Base-by-base conservation (phyloP, 1,139 yeast genomes). In the Kodamaea suecica region DNA sequence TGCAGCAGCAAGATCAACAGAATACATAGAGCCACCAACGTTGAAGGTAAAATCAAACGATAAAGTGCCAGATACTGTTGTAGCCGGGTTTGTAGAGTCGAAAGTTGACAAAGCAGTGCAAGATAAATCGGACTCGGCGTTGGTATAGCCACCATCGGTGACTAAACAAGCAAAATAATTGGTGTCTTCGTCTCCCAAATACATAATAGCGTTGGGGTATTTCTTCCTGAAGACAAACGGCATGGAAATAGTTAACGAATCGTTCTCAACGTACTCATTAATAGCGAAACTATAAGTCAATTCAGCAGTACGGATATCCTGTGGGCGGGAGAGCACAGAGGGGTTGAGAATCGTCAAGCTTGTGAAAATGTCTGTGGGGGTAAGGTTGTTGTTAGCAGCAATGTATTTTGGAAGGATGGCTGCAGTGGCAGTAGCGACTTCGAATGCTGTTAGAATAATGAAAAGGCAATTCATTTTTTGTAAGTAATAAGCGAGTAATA, bases 151-250 rank as follows among this genome's bases (percentile, higher is more conserved):
- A 10, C 47, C 57, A 27, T 47, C 48, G 5, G 20, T 15, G 4
- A 39, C 38, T 3, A 29, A 19, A 30, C 55, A 50, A 3, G 8
- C 17, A 17, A 55, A 53, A 13, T 39, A 50, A 5, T 29, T 27
- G 3, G 11, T 31, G 6, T 20, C 34, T 26, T 33, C 38, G 1
- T 47, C 49, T 14, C 30, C 23, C 20, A 52, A 38, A 9, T 26
- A 15, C 12, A 51, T 15, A 2, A 26, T 27, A 3, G 23, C 15
- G 4, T 40, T 40, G 6, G 37, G 39, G 35, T 45, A 49, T 34
- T 49, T 51, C 16, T 52, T 41, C 23, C 48, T 30, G 40, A 43
- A 51, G 1, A 50, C 56, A 30, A 42, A 39, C 2, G 55, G 57
- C 50, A 52, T 42, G 8, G 27, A 30, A 17, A 48, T 27, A 5